phyloP scores from a whole-genome alignment of 2,329 filamentous ascomycete species.

The Leptosphaerulina australis region DNA sequence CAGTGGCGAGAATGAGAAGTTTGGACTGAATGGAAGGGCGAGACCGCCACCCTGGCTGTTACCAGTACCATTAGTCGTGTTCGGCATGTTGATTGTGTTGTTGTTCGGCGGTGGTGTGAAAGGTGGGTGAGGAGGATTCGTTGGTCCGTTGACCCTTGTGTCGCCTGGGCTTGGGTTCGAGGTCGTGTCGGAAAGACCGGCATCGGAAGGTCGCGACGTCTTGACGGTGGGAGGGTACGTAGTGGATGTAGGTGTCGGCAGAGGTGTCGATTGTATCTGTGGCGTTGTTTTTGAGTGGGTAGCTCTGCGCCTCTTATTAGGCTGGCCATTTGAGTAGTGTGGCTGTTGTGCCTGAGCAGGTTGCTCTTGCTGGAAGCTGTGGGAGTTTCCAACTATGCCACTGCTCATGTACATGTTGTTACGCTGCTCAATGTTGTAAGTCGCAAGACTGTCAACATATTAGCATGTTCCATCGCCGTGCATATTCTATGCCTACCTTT shows the following conservation, averaged over 20 bases:
- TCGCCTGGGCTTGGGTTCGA: constrained; percentile 33
- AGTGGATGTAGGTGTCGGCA: constrained; percentile 42
- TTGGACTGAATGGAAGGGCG: constrained; percentile 50
- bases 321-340: constrained; percentile 39
- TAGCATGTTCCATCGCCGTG: constrained; percentile 17
- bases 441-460: constrained; percentile 34
- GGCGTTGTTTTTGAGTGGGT: constrained; percentile 27
- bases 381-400: constrained; percentile 34
- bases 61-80: constrained; percentile 11
- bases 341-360: constrained; percentile 24
- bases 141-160: constrained; percentile 27
- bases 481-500: constrained; percentile 59
- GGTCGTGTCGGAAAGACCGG: constrained; percentile 27
- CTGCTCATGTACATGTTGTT: constrained; percentile 47
- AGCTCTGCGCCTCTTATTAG: constrained; percentile 45
- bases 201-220: constrained; percentile 30
- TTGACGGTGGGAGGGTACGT: constrained; percentile 32
- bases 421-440: constrained; percentile 47
- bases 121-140: constrained; percentile 31
- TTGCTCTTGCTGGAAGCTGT: constrained; percentile 39
- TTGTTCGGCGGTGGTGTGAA: constrained; percentile 38
- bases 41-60: constrained; percentile 27
- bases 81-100: constrained; percentile 23
- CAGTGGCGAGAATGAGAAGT: constrained; percentile 48
- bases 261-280: constrained; percentile 30